Base-by-base conservation (phyloP, 2,329 filamentous ascomycete species). In the Verticillium longisporum region DNA sequence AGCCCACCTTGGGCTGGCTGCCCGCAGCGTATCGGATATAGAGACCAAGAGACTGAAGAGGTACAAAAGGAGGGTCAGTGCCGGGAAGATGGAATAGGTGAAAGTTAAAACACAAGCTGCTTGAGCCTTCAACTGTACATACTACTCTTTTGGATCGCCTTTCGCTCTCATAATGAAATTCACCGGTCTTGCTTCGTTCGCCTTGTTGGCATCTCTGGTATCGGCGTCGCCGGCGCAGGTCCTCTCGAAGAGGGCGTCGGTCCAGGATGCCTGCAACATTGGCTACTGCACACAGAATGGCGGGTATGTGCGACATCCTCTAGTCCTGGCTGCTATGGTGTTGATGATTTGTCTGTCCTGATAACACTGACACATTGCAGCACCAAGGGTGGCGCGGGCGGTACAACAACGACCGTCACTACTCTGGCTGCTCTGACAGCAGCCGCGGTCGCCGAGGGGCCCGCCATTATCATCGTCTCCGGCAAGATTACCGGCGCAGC, bases 351-450 rank as follows among this genome's bases (percentile, higher is more conserved):
- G 7, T 4, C 15, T 3, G 21, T 10, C 18, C 18, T 9, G 10
- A 6, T 53, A 32, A n/a, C 2, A 9, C 36, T 62, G 0, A 62
- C n/a, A 31, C 13, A 2, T 14, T 1, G 21, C 15, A 64, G 63
- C 6, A 64, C 63, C 13, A 64, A 59, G 36, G 63, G 63, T 13
- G 63, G 63, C 3, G 53, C 61, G 11, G 61, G 63, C 11, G 63
- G 63, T 37, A 63, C 55, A 3, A 63, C 63, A 6, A 78, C 75
- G n/a, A 80, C 78, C n/a, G 78, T 82, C 58, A 74, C 76, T n/a
- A 76, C 73, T n/a, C 76, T 80, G 56, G 72, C 74, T 31, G 73
- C 72, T 9, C 74, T 81, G 55, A 76, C 76, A 3, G 78, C 79
- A 3, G 77, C 77, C 26, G 70, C 74, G 1, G 76, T 75, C 38